Evolutionary conservation across 2,329 filamentous ascomycete species (phyloP), one percentile per base, ranked within the genome.

Genomic region (Pestalotiopsis fici): DNA sequence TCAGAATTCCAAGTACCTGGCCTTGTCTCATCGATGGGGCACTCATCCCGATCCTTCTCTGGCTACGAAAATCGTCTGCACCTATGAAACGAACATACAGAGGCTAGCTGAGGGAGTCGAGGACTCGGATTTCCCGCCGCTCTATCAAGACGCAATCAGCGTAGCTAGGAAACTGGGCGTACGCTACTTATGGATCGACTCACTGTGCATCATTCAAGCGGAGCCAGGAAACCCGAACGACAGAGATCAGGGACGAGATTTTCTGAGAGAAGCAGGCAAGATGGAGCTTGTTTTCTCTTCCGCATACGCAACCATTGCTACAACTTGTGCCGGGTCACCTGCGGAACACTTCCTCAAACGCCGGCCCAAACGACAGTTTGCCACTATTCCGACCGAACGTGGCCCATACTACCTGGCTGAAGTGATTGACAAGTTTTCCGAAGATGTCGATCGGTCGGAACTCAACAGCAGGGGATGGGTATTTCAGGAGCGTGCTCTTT

Each of bases 221-320:
- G 65, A 66, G 9, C n/a, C 35, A 13, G 2, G 5, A 1, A 54
- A 54, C 2, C 47, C 3, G 3, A 15, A 12, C 1, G 47, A 54
- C 47, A 13, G 13, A 54, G 47, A 54, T 2, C 1, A 54, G 2
- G 47, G 47, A 54, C 47, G 4, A 1, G 69, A 70, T 15, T 70
- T 67, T 59, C 31, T 47, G 11, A 28, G 5, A 0, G 69, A 70
- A 43, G 28, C 65, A 3, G 21, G 27, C 3, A 67, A 21, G 27
- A 73, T 73, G 69, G 71, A 70, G 54, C 56, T 57, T 0, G 70
- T 72, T 1, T 73, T 72, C 55, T 69, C 69, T 60, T 57, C 35
- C 2, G 69, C 71, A 2, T 73, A 54, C 5, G 47, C 47, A 54
- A 54, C 69, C 18, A 66, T 72, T 27, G 68, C 59, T 2, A 69